Evolutionary conservation across 306 rosid species (phyloP).

Genomic region (Ormosia semicastrata): DNA sequence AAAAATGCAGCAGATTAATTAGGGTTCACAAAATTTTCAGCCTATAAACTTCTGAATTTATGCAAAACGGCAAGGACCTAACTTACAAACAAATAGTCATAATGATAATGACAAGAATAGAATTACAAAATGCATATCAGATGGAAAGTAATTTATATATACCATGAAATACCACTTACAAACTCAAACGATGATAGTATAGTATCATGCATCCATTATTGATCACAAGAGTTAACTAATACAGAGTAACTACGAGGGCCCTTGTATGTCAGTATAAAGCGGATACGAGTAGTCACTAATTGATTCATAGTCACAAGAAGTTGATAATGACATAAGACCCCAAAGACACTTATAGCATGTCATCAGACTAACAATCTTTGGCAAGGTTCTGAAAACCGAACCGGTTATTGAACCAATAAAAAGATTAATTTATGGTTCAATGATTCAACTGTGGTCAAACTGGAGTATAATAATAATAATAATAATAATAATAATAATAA

Average conservation of each 20-base stretch:
- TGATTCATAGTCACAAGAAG: background rate
- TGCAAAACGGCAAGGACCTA: background rate
- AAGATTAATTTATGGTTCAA: too few relatives aligned
- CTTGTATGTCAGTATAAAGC: background rate
- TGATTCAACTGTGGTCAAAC: too few relatives aligned
- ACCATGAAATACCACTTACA: background rate
- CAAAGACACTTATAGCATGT: background rate
- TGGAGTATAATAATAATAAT: too few relatives aligned
- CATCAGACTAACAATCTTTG: background rate
- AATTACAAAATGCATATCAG: background rate
- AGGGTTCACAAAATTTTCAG: background rate
- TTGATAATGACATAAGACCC: background rate
- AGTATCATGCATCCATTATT: background rate
- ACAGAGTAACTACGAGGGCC: background rate
- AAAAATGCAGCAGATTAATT: background rate
- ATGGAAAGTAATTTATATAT: background rate
- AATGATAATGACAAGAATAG: background rate
- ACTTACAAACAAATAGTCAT: background rate
- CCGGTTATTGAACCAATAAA: too few relatives aligned
- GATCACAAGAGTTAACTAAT: background rate
- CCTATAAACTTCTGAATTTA: background rate
- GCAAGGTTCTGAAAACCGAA: too few relatives aligned
- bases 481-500: too few relatives aligned
- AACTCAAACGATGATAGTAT: background rate
- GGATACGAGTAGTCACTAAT: background rate